A percentile compares a stretch with the other conserved stretches of the same genome.
Evolutionary conservation across 495 filamentous ascomycete species (phyloP).

Genomic region (Trypethelium eluteriae): DNA sequence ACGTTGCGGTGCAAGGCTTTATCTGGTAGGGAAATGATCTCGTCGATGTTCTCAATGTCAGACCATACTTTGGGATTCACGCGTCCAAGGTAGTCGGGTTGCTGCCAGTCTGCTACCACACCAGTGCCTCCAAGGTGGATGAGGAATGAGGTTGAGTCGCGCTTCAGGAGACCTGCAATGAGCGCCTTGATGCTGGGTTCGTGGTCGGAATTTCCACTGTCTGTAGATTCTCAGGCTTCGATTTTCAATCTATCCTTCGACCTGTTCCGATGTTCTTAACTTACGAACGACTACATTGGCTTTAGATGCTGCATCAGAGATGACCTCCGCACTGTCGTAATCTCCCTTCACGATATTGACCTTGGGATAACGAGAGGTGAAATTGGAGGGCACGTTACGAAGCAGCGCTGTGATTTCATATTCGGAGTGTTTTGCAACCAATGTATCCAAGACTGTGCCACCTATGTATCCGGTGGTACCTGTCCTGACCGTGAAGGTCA

Average conservation of each 20-base stretch:
- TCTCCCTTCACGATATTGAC: constrained; percentile 47
- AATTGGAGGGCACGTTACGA: constrained; percentile 28
- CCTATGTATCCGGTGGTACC: constrained; percentile 48
- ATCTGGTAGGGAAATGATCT: constrained; percentile 22
- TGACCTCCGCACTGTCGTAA: constrained; percentile 45
- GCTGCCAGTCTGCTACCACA: constrained; percentile 25
- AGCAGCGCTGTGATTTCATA: constrained; percentile 41
- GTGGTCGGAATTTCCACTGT: constrained; percentile 28
- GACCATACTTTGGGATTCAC: constrained; percentile 30
- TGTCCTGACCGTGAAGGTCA: constrained; percentile 29
- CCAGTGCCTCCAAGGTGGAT: constrained; percentile 27
- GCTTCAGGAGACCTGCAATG: constrained; percentile 25
- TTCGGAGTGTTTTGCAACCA: constrained; percentile 40
- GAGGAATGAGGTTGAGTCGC: constrained; percentile 21
- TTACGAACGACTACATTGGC: constrained; percentile 52
- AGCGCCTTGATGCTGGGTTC: constrained; percentile 24
- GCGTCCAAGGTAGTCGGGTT: constrained; percentile 17
- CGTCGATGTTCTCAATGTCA: constrained; percentile 21
- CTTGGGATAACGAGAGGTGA: constrained; percentile 41
- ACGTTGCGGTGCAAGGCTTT: constrained; percentile 23
- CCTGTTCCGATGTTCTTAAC: constrained; percentile 18
- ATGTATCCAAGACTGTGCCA: constrained; percentile 40
- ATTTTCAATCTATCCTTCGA: not conserved
- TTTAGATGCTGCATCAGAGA: constrained; percentile 48
- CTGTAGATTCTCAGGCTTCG: constrained; percentile 10